Percentiles rank a stretch among this genome's conserved stretches.
Evolutionary conservation across 495 filamentous ascomycete genomes (phyloP).

Genomic region (Ascodesmis nigricans): DNA sequence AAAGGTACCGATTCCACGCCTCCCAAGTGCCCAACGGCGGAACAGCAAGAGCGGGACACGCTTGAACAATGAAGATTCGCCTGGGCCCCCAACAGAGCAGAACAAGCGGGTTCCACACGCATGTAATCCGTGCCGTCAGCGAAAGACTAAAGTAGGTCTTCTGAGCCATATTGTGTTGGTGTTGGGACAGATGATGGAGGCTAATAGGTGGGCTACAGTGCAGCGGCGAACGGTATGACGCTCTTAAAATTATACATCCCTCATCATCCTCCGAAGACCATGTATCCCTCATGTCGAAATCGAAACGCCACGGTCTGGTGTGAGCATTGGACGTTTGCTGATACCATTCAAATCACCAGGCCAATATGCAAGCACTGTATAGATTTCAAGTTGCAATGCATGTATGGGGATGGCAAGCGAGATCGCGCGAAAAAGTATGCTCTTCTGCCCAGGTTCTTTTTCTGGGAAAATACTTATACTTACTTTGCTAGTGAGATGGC

Average conservation of each 20-base stretch:
- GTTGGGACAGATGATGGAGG: slow-evolving; percentile 7
- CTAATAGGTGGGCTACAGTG: too few relatives aligned
- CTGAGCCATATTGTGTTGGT: slow-evolving; percentile 2
- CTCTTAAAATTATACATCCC: background rate
- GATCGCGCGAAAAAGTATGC: slow-evolving; percentile 33
- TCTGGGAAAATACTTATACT: slow-evolving; percentile 1
- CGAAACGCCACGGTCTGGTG: background rate
- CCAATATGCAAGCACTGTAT: slow-evolving; percentile 33
- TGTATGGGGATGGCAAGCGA: slow-evolving; percentile 35
- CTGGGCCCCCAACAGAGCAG: slow-evolving; percentile 7
- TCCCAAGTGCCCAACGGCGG: slow-evolving; percentile 6
- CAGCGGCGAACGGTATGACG: slow-evolving; percentile 28
- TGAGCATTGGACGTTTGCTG: slow-evolving; percentile 6
- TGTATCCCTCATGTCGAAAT: slow-evolving; percentile 1
- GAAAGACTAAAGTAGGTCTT: slow-evolving; percentile 30
- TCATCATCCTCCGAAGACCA: background rate
- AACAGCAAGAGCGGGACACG: slow-evolving; percentile 13
- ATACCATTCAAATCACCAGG: slow-evolving; percentile 4
- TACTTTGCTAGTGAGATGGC: slow-evolving; percentile 24
- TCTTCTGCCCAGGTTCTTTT: too few relatives aligned
- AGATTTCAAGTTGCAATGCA: slow-evolving; percentile 30
- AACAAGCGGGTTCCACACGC: slow-evolving; percentile 20
- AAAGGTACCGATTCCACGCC: slow-evolving; percentile 13
- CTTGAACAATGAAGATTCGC: slow-evolving; percentile 8
- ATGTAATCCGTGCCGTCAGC: slow-evolving; percentile 21